Base-by-base conservation (phyloP, 768 basidiomycete species). In the Termitomyces sp. region DNA sequence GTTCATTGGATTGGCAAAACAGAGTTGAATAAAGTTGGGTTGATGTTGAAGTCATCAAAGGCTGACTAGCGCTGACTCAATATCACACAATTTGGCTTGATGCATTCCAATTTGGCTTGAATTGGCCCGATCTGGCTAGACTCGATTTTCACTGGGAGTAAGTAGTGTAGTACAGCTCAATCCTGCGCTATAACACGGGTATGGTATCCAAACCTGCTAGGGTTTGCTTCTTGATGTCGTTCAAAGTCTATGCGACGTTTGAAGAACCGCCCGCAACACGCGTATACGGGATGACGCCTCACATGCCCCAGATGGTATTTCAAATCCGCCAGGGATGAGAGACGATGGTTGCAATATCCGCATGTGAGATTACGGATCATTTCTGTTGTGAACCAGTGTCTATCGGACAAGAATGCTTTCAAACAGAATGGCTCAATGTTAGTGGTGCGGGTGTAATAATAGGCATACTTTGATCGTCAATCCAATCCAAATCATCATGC, bases 231-330 rank as follows among this genome's bases (percentile, higher is more conserved):
- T 16, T 41, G 46, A 62, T 68, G 64, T 35, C 62, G 52, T n/a
- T 66, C 58, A 41, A 57, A 65, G 53, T 66, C 63, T 16, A 54
- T 29, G 20, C 43, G 49, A 10, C 58, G 60, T n/a, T 50, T 53
- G 58, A 68, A 66, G 47, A 68, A 65, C 41, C 62, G 47, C 18
- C 66, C 66, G 46, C 64, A 65, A 39, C 67, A 68, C 3, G 64
- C 58, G 38, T 60, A 65, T 16, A 66, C 64, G 4, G 60, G 48
- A 57, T 68, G 67, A 33, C 52, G 57, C 33, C 56, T 56, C 10
- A 64, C 62, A 50, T 58, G 61, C 35, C 48, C 39, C 25, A 66
- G 54, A 54, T 65, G 67, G 49, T 64, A 60, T 39, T 63, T 59
- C 41, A 65, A 44, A 33, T 64, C 64, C 6, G 65, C 62, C 38